phyloP scores from a whole-genome alignment of 306 rosid species.

The Prunus fruticosa region DNA sequence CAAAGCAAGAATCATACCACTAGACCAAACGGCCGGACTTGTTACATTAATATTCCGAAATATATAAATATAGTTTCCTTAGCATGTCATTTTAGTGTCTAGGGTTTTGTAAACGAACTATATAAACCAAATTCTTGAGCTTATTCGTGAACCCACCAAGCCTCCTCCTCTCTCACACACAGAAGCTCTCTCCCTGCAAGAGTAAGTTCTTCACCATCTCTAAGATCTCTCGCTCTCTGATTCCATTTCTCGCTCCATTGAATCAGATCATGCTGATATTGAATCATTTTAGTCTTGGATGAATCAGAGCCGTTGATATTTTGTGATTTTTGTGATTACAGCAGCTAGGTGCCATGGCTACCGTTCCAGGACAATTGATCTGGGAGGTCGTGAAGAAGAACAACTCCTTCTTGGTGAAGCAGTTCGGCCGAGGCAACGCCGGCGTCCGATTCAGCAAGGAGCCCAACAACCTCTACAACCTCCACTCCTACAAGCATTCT shows the following conservation, averaged over 20 bases:
- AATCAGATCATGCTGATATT: neutral
- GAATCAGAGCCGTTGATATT: neutral
- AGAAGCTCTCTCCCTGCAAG: neutral
- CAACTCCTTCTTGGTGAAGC: slow-evolving; percentile 68
- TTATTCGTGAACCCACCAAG: neutral
- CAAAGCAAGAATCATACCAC: slow-evolving; percentile 30
- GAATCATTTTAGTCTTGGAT: neutral
- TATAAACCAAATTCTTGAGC: neutral
- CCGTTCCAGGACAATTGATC: slow-evolving; percentile 67
- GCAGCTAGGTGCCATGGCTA: slow-evolving; percentile 35
- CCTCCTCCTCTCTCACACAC: neutral
- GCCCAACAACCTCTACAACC: slow-evolving; percentile 76
- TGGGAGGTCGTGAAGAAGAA: slow-evolving; percentile 90
- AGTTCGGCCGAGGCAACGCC: slow-evolving; percentile 76
- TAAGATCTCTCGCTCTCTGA: neutral
- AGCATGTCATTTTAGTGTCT: neutral
- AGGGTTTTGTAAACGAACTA: slow-evolving; percentile 15
- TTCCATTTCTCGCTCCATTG: neutral
- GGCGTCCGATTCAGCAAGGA: slow-evolving; percentile 77
- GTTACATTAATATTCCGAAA: fast-evolving
- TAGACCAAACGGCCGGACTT: slow-evolving; percentile 14
- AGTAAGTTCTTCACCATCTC: neutral
- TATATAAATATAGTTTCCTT: too few relatives aligned
- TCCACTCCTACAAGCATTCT: slow-evolving; percentile 70
- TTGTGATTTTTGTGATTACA: neutral